These are phyloP conservation scores for Samsoniella hepiali DNA, from an alignment of 2,329 filamentous ascomycete species.

Conservation along the genomic window DNA sequence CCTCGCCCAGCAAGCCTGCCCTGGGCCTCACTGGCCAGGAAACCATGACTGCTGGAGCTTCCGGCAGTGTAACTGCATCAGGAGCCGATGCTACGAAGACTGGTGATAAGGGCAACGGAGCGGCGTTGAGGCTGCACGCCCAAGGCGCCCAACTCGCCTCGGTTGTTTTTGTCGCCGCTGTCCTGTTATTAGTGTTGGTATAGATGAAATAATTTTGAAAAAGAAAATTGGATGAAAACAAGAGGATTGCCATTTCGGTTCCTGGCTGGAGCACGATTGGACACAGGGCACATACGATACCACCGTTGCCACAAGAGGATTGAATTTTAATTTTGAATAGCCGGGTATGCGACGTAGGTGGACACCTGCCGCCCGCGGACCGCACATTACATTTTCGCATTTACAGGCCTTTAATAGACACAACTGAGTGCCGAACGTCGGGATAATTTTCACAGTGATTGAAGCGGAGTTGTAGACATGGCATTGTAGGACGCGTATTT, in stretches of 20 bases:
- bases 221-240: neutral
- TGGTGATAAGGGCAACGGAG: slow-evolving; percentile 10
- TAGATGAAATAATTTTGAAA: neutral
- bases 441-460: neutral
- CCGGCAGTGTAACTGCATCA: neutral
- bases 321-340: neutral
- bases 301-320: slow-evolving; percentile 6
- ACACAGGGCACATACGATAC: slow-evolving; percentile 15
- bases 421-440: neutral
- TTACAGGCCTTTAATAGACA: slow-evolving; percentile 14
- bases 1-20: slow-evolving; percentile 17
- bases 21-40: slow-evolving; percentile 26
- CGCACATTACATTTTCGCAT: slow-evolving; percentile 8
- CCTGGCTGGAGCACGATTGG: neutral
- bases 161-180: neutral
- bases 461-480: neutral
- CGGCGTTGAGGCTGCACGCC: neutral
- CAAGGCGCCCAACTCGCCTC: neutral
- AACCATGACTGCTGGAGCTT: slow-evolving; percentile 10
- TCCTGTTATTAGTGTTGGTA: slow-evolving; percentile 8
- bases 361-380: neutral
- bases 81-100: slow-evolving; percentile 10
- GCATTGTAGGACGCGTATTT: neutral
- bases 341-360: neutral
- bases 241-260: neutral